phyloP scores from a whole-genome alignment of 1,139 yeast species.

The Sugiyamaella paludigena region DNA sequence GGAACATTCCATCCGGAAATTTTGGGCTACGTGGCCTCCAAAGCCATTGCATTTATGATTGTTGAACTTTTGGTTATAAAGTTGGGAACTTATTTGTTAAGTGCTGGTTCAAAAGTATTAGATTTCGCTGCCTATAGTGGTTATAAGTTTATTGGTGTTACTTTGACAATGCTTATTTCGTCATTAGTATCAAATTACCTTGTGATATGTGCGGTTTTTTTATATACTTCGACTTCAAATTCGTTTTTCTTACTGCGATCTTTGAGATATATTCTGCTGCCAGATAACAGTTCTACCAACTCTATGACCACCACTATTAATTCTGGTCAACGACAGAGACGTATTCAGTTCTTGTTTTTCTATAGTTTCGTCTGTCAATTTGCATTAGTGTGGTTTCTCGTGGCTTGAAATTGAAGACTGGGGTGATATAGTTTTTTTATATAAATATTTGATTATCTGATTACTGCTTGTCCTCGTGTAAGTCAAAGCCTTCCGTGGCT shows the following conservation, averaged over 20 bases:
- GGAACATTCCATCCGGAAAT: slow-evolving; percentile 94
- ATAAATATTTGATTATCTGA: no score
- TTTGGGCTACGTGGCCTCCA: slow-evolving; percentile 86
- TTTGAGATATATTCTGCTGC: slow-evolving; percentile 70
- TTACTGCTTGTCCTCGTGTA: no score
- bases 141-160: slow-evolving; percentile 80
- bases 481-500: slow-evolving; percentile 2
- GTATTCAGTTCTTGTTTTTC: slow-evolving; percentile 81
- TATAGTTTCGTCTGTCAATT: slow-evolving; percentile 85
- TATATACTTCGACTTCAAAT: slow-evolving; percentile 42
- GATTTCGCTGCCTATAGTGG: slow-evolving; percentile 91
- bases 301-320: slow-evolving; percentile 32
- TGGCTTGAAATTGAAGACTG: slow-evolving; percentile 18
- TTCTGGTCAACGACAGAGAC: slow-evolving; percentile 70
- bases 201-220: slow-evolving; percentile 44
- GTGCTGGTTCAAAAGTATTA: slow-evolving; percentile 60
- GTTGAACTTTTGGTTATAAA: slow-evolving; percentile 64
- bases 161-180: slow-evolving; percentile 40
- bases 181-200: slow-evolving; percentile 44
- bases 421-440: slow-evolving; percentile 8
- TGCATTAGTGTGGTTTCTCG: slow-evolving; percentile 53
- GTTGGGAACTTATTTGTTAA: slow-evolving; percentile 60
- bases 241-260: slow-evolving; percentile 65
- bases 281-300: slow-evolving; percentile 36
- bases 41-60: slow-evolving; percentile 78